Conservation (phyloP, 495 filamentous ascomycete genomes). For the Penicillium goetzii region DNA sequence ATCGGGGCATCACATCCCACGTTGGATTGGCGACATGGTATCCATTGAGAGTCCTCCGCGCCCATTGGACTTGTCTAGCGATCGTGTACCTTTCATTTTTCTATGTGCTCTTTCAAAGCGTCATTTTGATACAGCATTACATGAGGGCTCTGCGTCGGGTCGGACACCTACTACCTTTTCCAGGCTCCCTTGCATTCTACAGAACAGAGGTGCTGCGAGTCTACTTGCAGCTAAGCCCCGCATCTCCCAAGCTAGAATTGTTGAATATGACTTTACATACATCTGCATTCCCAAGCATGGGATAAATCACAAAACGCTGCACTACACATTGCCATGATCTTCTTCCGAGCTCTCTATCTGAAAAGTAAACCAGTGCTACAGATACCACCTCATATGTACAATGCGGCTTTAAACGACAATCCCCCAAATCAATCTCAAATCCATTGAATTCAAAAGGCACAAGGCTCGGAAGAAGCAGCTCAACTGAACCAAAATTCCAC, state of each 20-base stretch:
- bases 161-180: not conserved
- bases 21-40: constrained; percentile 24
- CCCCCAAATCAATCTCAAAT: not conserved
- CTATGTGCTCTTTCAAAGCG: constrained; percentile 9
- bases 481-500: not conserved
- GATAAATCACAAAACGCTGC: not conserved
- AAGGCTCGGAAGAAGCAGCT: not conserved
- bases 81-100: constrained; percentile 17
- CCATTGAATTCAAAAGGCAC: not conserved
- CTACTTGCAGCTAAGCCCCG: not conserved
- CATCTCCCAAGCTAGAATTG: constrained; percentile 15
- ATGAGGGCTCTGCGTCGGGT: constrained; percentile 6
- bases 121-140: constrained; percentile 25
- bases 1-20: constrained; percentile 14
- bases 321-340: not conserved
- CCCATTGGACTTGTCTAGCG: constrained; percentile 29
- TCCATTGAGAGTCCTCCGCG: constrained; percentile 21
- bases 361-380: not conserved
- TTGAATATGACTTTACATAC: constrained; percentile 14
- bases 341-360: not conserved
- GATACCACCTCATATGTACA: not conserved
- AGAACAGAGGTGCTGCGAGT: not conserved
- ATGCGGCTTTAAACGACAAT: not conserved
- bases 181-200: not conserved
- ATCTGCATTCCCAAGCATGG: constrained; percentile 12